phyloP scores from a whole-genome alignment of 2,329 filamentous ascomycete genomes.

The Aspergillus pseudoterreus region DNA sequence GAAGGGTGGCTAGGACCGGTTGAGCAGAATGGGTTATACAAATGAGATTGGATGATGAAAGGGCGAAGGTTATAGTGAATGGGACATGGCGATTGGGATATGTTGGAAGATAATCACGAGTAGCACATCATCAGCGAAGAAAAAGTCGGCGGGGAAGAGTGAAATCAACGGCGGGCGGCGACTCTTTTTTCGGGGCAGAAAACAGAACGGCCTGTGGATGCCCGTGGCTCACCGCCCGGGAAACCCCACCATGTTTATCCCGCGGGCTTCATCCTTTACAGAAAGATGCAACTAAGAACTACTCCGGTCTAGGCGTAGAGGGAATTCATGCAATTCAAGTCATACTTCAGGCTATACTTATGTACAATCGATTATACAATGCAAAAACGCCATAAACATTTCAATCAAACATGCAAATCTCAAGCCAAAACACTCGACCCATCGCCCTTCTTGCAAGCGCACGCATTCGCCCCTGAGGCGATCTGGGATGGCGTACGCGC shows the following conservation, averaged over 20 bases:
- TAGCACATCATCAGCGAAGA: background rate
- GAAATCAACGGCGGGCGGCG: background rate
- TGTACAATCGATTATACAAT: background rate
- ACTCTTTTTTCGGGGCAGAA: background rate
- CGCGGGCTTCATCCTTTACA: no score
- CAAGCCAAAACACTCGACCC: slow-evolving; percentile 38
- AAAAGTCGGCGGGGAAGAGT: background rate
- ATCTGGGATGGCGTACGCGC: slow-evolving; percentile 69
- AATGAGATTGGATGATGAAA: background rate
- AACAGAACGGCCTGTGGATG: background rate
- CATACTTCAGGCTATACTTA: background rate
- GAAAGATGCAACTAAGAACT: no score
- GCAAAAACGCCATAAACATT: background rate
- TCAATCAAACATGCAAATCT: slow-evolving; percentile 1
- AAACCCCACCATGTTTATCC: background rate
- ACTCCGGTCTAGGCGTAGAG: no score
- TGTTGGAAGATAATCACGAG: background rate
- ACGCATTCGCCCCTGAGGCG: slow-evolving; percentile 39
- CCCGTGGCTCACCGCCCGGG: background rate
- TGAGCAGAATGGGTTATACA: background rate
- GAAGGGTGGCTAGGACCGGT: no score
- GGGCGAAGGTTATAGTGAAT: background rate
- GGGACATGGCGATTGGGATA: background rate
- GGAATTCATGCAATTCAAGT: no score
- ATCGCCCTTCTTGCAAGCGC: slow-evolving; percentile 35